Base-by-base conservation (phyloP, 768 basidiomycete species). In the Ramaria sp. region DNA sequence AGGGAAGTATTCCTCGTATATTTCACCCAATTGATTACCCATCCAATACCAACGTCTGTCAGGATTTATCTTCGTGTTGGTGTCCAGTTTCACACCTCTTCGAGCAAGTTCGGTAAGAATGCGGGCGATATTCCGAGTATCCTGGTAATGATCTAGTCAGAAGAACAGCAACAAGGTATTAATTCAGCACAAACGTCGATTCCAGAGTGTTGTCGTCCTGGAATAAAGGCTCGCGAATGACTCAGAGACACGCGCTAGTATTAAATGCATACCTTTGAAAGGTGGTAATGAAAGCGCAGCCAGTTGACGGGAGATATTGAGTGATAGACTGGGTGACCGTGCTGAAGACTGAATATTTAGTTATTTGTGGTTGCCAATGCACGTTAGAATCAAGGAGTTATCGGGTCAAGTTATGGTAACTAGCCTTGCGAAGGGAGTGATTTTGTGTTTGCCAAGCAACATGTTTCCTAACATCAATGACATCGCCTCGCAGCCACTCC, bases 91-190 rank as follows among this genome's bases (percentile, higher is more conserved):
- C 30, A 85, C 71, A 27, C 83, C 82, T 52, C 79, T 77, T 52
- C 77, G 69, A 12, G 83, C 83, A n/a, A 97, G 78, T 62, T 90
- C 86, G 48, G 78, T 69, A 38, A 95, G 65, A 57, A 99, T 82
- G 32, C 88, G 80, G 10, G 88, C 77, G 55, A 97, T 79, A 66
- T 99, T 99, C 28, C 88, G 83, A 34, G 88, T 78, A 69, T 99
- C 93, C 91, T 94, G 53, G 32, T 13, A 34, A 13, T 34, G n/a
- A 13, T 8, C 13, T 13, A 1, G 32, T 34, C 32, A 34, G 32
- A 3, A 34, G 13, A 34, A 8, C 30, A 34, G 32, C 13, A 8
- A 28, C 20, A 18, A 37, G 15, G 34, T 18, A 44, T 34, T 16
- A 25, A 12, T 37, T 28, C 10, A n/a, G 10, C 32, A 24, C 15